phyloP scores from a whole-genome alignment of 139 green algal species.

The Picochlorum sp. region DNA sequence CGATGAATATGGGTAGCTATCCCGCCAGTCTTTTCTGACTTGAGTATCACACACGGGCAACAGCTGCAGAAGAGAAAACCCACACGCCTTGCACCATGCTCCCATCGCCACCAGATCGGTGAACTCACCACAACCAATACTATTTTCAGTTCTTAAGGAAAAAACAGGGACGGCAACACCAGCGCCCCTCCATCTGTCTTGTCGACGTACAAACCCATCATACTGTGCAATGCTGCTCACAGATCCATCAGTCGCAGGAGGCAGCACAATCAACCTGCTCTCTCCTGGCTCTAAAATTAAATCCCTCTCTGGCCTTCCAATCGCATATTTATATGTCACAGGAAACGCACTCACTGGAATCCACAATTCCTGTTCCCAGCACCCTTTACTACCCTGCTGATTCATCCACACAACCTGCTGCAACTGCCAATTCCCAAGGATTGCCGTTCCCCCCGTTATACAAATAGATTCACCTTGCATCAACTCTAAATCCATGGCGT shows the following conservation, averaged over 20 bases:
- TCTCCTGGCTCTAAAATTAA: slow-evolving; percentile 29
- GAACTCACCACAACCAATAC: slow-evolving; percentile 85
- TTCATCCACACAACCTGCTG: slow-evolving; percentile 49
- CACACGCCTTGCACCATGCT: slow-evolving; percentile 49
- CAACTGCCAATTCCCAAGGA: slow-evolving; percentile 70
- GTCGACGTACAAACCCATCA: slow-evolving; percentile 53
- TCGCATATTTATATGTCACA: slow-evolving; percentile 80
- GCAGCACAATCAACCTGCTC: slow-evolving; percentile 22
- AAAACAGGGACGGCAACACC: slow-evolving; percentile 89
- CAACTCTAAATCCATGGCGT: slow-evolving; percentile 34
- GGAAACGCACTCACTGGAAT: slow-evolving; percentile 57
- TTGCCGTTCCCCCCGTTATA: slow-evolving; percentile 53
- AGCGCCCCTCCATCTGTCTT: slow-evolving; percentile 72
- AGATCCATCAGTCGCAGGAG: slow-evolving; percentile 18
- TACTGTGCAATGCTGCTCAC: slow-evolving; percentile 47
- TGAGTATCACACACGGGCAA: slow-evolving; percentile 94
- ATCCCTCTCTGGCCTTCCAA: background rate
- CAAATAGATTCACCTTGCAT: slow-evolving; percentile 39
- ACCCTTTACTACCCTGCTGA: slow-evolving; percentile 8
- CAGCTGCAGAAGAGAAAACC: slow-evolving; percentile 68
- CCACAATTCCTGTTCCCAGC: slow-evolving; percentile 45
- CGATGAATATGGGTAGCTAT: slow-evolving; percentile 92
- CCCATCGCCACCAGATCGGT: slow-evolving; percentile 74
- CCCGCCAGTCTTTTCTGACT: slow-evolving; percentile 83
- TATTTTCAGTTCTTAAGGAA: slow-evolving; percentile 57